Percentiles rank a stretch among this genome's conserved stretches.
These are phyloP conservation scores for Ammopiptanthus mongolicus DNA, from an alignment of 306 rosid species.

Conservation along the genomic window DNA sequence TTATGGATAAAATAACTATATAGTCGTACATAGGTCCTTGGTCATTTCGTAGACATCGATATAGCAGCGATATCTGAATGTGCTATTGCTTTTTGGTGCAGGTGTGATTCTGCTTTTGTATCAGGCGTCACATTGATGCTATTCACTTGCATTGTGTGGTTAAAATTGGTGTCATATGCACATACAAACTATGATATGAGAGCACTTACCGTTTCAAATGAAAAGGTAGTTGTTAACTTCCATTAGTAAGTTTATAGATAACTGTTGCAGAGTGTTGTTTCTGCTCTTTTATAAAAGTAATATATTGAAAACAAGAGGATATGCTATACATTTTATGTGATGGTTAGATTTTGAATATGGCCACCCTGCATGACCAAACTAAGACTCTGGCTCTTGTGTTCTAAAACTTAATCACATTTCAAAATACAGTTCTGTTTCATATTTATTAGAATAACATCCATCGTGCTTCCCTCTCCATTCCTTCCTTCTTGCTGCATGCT, in stretches of 20 bases:
- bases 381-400: not conserved
- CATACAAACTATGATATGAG: constrained; percentile 82
- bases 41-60: constrained; percentile 6
- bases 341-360: constrained; percentile 8
- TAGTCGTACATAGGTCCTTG: not conserved
- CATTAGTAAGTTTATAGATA: not conserved
- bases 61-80: constrained; percentile 4
- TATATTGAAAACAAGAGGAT: not conserved
- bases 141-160: constrained; percentile 84
- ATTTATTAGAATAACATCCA: not conserved
- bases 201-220: constrained; percentile 38
- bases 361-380: constrained; percentile 1
- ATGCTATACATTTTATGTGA: not conserved
- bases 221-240: constrained; percentile 44
- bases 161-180: constrained; percentile 80
- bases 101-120: constrained; percentile 80
- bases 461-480: not conserved
- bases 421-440: not conserved
- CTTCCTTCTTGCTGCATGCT: not conserved
- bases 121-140: constrained; percentile 79
- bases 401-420: not conserved
- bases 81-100: constrained; percentile 31
- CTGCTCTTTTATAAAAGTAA: not conserved
- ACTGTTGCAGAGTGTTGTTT: not conserved
- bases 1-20: not conserved